These are phyloP conservation scores for Thelephora terrestris DNA, from an alignment of 1,284 basidiomycete genomes.

Conservation along the genomic window DNA sequence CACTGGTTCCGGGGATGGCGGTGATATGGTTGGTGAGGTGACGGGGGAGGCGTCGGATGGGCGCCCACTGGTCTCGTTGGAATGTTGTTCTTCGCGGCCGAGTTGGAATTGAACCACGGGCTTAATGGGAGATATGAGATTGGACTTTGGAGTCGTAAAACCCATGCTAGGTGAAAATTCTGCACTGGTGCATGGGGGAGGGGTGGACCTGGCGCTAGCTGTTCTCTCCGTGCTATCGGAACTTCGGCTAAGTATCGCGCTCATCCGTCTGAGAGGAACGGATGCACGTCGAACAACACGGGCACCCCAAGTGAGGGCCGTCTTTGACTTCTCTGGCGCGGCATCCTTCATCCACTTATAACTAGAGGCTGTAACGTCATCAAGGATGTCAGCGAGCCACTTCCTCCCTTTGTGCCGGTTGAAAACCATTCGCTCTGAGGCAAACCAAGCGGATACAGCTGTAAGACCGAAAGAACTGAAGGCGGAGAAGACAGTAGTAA, in stretches of 20 bases:
- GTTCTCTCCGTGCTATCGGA: too few relatives aligned
- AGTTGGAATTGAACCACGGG: not conserved
- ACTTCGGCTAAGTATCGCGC: too few relatives aligned
- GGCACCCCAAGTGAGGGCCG: not conserved
- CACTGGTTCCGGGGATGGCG: too few relatives aligned
- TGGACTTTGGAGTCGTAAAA: not conserved
- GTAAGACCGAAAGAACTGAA: slow-evolving; percentile 67
- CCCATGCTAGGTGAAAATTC: not conserved
- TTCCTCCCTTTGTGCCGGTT: slow-evolving; percentile 58
- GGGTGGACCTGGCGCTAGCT: not conserved
- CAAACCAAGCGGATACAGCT: slow-evolving; percentile 71
- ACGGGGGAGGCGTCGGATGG: not conserved
- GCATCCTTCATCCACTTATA: slow-evolving; percentile 19
- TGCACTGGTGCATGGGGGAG: too few relatives aligned
- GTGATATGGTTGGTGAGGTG: too few relatives aligned
- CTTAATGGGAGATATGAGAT: not conserved
- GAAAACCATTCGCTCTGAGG: slow-evolving; percentile 65
- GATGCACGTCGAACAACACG: not conserved
- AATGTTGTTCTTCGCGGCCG: not conserved
- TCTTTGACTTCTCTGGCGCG: not conserved
- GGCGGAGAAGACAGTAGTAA: slow-evolving; percentile 64
- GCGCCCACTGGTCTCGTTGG: not conserved
- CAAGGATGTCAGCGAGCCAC: slow-evolving; percentile 63
- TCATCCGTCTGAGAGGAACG: not conserved
- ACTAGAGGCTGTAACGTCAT: slow-evolving; percentile 36